phyloP scores from a whole-genome alignment of 371 early-diverging fungal species.

The Antonospora locustae region DNA sequence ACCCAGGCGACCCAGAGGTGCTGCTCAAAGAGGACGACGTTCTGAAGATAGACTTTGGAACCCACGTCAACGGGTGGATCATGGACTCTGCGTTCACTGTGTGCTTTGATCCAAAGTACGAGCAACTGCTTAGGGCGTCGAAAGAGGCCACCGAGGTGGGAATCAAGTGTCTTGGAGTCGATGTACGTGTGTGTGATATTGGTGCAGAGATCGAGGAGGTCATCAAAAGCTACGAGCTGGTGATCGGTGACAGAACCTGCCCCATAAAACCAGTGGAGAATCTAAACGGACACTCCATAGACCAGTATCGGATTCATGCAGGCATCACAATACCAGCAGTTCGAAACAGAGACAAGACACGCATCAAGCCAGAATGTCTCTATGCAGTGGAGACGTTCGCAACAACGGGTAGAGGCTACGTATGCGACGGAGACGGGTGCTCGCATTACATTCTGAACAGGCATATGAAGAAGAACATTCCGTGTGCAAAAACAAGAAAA shows the following conservation, averaged over 20 bases:
- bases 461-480: slow-evolving; percentile 7
- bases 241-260: slow-evolving; percentile 74
- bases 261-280: slow-evolving; percentile 76
- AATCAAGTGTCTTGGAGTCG: slow-evolving; percentile 80
- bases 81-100: slow-evolving; percentile 94
- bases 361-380: slow-evolving; percentile 84
- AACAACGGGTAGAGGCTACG: slow-evolving; percentile 81
- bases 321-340: slow-evolving; percentile 91
- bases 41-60: slow-evolving; percentile 94
- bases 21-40: slow-evolving; percentile 75
- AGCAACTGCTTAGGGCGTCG: slow-evolving; percentile 72
- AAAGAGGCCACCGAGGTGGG: slow-evolving; percentile 91
- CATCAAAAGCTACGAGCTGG: slow-evolving; percentile 91
- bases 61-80: slow-evolving; percentile 84
- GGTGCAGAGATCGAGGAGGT: slow-evolving; percentile 91
- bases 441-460: slow-evolving; percentile 71
- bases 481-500: slow-evolving; percentile 63
- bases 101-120: slow-evolving; percentile 76
- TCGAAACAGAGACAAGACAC: slow-evolving; percentile 70
- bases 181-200: slow-evolving; percentile 81
- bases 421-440: slow-evolving; percentile 76
- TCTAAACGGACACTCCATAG: slow-evolving; percentile 91
- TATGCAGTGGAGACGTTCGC: slow-evolving; percentile 98
- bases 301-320: slow-evolving; percentile 78
- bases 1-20: slow-evolving; percentile 79